Conservation (phyloP, 306 rosid species). For the Arachis hypogaea region DNA sequence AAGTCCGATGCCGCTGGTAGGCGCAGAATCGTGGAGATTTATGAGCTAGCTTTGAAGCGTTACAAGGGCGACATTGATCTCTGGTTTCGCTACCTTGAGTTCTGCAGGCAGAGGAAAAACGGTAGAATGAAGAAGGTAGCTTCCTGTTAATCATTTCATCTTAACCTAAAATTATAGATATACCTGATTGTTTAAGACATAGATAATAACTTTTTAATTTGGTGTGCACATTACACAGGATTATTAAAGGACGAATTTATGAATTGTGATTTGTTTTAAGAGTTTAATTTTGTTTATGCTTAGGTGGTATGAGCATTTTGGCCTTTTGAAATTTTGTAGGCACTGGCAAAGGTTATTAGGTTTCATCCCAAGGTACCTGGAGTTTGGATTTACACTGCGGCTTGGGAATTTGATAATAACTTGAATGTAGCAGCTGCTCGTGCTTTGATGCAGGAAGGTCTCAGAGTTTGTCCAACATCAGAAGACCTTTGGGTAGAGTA, state of each 20-base stretch:
- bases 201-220: background rate
- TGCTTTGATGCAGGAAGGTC: slow-evolving; percentile 85
- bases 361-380: slow-evolving; percentile 89
- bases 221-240: background rate
- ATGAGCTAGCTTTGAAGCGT: slow-evolving; percentile 51
- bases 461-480: slow-evolving; percentile 74
- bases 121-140: slow-evolving; percentile 87
- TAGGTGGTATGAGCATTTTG: background rate
- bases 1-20: slow-evolving; percentile 45
- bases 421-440: slow-evolving; percentile 83
- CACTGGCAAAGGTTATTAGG: slow-evolving; percentile 71
- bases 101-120: slow-evolving; percentile 60
- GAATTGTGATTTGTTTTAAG: background rate
- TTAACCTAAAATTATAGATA: background rate
- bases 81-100: slow-evolving; percentile 65
- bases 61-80: slow-evolving; percentile 50
- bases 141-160: background rate
- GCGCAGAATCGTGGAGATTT: slow-evolving; percentile 39
- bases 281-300: background rate
- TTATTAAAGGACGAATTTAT: background rate
- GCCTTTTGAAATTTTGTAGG: slow-evolving; percentile 47
- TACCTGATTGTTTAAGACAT: background rate
- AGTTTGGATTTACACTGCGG: slow-evolving; percentile 96
- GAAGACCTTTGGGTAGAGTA: slow-evolving; percentile 96
- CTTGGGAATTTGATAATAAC: slow-evolving; percentile 96